A percentile compares a stretch with the other conserved stretches of the same genome.
Conservation (phyloP, 2,329 filamentous ascomycete species). For the Penicillium aurantiogriseum region DNA sequence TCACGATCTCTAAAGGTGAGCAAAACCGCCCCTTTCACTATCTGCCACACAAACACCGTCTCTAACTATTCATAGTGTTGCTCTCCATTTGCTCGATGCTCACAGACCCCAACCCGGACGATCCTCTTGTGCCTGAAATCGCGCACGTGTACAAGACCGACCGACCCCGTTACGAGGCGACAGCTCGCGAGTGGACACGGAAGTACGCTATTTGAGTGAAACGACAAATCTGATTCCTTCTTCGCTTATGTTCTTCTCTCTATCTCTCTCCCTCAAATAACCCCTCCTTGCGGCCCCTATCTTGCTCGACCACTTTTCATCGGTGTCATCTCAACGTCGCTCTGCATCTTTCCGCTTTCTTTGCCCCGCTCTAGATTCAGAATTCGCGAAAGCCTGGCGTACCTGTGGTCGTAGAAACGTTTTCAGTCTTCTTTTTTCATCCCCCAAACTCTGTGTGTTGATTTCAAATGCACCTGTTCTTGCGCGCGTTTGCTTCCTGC, state of each 20-base stretch:
- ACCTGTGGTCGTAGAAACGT: constrained; percentile 41
- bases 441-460: constrained; percentile 9
- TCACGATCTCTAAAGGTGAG: constrained; percentile 97
- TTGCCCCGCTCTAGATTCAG: constrained; percentile 22
- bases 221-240: constrained; percentile 26
- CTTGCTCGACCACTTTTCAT: constrained; percentile 7
- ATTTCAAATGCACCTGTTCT: constrained; percentile 16
- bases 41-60: not conserved
- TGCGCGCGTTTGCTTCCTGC: constrained; percentile 18
- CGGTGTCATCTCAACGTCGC: constrained; percentile 9
- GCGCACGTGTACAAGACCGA: constrained; percentile 99
- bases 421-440: constrained; percentile 21
- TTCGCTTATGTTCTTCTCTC: constrained; percentile 18
- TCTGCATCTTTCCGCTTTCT: constrained; percentile 21
- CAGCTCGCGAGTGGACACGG: constrained; percentile 95
- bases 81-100: constrained; percentile 99
- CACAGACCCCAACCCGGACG: constrained; percentile 98
- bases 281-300: constrained; percentile 4
- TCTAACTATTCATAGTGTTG: constrained; percentile 61
- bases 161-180: constrained; percentile 90
- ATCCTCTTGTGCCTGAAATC: constrained; percentile 97
- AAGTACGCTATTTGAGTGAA: constrained; percentile 87
- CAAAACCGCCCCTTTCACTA: not conserved
- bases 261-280: constrained; percentile 2
- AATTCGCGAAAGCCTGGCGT: constrained; percentile 36